Conservation (phyloP, 73 alveolate species). For the Tetrahymena malaccensis region DNA sequence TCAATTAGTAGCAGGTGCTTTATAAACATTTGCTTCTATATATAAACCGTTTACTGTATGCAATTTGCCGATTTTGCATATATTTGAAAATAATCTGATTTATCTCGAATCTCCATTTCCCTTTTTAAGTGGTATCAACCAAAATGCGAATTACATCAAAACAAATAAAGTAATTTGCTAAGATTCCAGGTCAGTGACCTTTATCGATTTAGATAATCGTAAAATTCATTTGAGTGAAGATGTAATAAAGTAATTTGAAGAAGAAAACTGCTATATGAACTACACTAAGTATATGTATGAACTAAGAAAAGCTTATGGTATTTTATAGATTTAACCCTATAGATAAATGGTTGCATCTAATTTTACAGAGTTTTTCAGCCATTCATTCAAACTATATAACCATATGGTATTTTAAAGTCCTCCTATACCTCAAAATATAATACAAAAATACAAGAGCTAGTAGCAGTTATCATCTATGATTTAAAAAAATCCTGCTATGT, state of each 20-base stretch:
- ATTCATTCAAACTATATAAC: background rate
- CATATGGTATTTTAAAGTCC: background rate
- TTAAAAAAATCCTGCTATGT: background rate
- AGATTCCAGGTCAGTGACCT: background rate
- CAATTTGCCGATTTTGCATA: background rate
- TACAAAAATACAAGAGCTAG: background rate
- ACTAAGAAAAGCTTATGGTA: background rate
- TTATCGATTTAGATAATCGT: background rate
- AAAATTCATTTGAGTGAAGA: background rate
- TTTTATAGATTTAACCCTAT: background rate
- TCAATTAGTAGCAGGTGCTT: background rate
- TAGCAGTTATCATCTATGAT: background rate
- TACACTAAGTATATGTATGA: background rate
- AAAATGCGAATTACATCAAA: background rate
- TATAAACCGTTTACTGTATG: background rate
- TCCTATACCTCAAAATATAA: background rate
- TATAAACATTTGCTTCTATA: background rate
- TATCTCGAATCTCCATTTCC: background rate
- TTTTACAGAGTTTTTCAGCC: background rate
- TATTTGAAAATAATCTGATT: background rate
- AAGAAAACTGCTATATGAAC: background rate
- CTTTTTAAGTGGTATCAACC: background rate
- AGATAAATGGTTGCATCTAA: background rate
- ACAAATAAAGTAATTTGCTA: background rate
- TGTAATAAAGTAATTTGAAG: background rate